Conservation (phyloP, 306 rosid species). For the Lagenaria siceraria region DNA sequence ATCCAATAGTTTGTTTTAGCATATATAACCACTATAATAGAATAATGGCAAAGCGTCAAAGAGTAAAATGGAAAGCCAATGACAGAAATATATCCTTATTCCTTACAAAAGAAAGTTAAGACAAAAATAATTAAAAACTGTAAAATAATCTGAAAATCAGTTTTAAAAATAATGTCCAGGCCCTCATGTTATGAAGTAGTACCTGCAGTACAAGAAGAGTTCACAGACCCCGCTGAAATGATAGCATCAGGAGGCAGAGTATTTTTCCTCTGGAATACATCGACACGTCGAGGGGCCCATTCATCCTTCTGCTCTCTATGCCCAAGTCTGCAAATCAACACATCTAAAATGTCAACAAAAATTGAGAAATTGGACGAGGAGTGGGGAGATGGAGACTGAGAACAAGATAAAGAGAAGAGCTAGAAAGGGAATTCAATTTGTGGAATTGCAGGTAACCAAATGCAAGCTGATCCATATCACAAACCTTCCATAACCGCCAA, state of each 20-base stretch:
- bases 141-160: not conserved
- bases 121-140: not conserved
- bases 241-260: conserved; percentile 67
- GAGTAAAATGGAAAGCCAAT: not conserved
- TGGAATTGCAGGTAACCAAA: not conserved
- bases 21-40: not conserved
- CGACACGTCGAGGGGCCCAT: conserved; percentile 87
- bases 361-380: not conserved
- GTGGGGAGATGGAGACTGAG: not conserved
- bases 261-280: conserved; percentile 61
- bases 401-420: not conserved
- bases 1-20: not conserved
- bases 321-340: conserved; percentile 60
- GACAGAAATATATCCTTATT: not conserved
- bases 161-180: not conserved
- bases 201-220: conserved; percentile 94
- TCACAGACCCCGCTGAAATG: conserved; percentile 81
- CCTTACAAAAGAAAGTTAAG: not conserved
- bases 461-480: conserved; percentile 9
- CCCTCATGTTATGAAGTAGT: not conserved
- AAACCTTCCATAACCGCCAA: conserved; percentile 97
- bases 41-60: not conserved
- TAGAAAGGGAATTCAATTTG: not conserved
- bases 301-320: conserved; percentile 99
- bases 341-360: not conserved